Base-by-base conservation (phyloP, 805 yeast genomes). In the Diddensiella caesifluorescens region DNA sequence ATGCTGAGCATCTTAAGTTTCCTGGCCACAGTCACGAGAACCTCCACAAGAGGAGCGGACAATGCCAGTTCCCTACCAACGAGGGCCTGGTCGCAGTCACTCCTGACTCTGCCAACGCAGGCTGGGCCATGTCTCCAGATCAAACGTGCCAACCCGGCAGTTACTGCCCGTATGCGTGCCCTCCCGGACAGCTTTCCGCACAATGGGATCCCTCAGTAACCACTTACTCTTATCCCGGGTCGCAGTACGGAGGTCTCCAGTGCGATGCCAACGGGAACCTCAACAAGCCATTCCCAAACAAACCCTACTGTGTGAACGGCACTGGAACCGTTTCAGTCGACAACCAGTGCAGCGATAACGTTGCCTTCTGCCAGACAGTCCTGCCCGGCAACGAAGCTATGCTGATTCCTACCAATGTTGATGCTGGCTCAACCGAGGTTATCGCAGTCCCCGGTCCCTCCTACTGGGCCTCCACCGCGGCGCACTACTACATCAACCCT, bases 361-460 rank as follows among this genome's bases (percentile, higher is more conserved):
- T 86, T 50, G 89, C 95, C 5, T 78, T 87, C 63, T 87, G 96
- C 62, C 95, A 88, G 67, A 87, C 95, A 5, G 95, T 88, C 4
- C 70, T 88, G 44, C 96, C 96, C 19, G 96, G 96, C 52, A 84
- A 86, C 62, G 95, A 87, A 67, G 95, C 87, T 53, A 87, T 87
- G 95, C 70, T 86, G 60, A 86, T 88, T 51, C 96, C 96, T 46
- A 86, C 94, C 18, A 60, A 71, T 41, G 77, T 81, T 44, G 71
- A 65, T n/a, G 63, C 70, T 10, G 73, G 76, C 6, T 54, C 65
- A 5, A 47, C 68, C n/a, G 62, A 68, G 42, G 68, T 72, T 2
- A 65, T 87, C 44, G 95, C 95, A 18, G 95, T 87, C 39, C 95
- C 95, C 13, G 65, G 53, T 25, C 67, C 88, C 2, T 78, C 77